These are phyloP conservation scores for Pseudocercospora fijiensis DNA, from an alignment of 2,329 filamentous ascomycete genomes.

Conservation along the genomic window DNA sequence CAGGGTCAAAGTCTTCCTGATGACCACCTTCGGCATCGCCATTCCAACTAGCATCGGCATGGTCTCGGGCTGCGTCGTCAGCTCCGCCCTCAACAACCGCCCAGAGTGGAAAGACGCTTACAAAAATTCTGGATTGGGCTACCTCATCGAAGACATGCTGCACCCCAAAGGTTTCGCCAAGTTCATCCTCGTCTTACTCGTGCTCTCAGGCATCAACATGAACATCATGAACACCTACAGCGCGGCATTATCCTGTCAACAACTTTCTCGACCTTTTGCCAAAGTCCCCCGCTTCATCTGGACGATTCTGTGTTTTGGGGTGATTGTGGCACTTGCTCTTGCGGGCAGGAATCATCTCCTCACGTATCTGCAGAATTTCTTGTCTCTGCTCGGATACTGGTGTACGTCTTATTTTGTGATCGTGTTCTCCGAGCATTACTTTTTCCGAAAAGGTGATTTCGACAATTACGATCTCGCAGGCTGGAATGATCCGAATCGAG, in stretches of 20 bases:
- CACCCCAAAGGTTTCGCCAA: constrained; percentile 51
- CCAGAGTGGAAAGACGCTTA: constrained; percentile 44
- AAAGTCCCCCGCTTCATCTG: constrained; percentile 54
- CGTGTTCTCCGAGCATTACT: constrained; percentile 47
- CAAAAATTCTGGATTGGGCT: constrained; percentile 48
- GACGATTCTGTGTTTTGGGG: constrained; percentile 46
- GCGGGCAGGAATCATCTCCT: constrained; percentile 46
- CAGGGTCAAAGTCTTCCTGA: constrained; percentile 43
- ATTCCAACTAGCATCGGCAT: constrained; percentile 48
- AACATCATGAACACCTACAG: constrained; percentile 46
- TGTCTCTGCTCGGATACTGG: constrained; percentile 51
- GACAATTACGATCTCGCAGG: constrained; percentile 47
- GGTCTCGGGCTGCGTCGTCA: constrained; percentile 44
- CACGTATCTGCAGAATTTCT: constrained; percentile 48
- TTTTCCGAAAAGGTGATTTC: constrained; percentile 44
- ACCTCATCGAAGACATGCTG: constrained; percentile 48
- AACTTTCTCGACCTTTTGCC: constrained; percentile 50
- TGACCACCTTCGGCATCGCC: constrained; percentile 45
- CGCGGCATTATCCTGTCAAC: constrained; percentile 48
- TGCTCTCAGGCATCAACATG: constrained; percentile 42
- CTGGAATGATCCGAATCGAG: constrained; percentile 47
- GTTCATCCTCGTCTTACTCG: constrained; percentile 46
- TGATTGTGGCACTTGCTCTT: constrained; percentile 46
- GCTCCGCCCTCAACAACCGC: constrained; percentile 42
- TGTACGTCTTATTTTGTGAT: constrained; percentile 49